phyloP scores from a whole-genome alignment of 2,329 filamentous ascomycete species.

The Rutstroemia sydowiana region DNA sequence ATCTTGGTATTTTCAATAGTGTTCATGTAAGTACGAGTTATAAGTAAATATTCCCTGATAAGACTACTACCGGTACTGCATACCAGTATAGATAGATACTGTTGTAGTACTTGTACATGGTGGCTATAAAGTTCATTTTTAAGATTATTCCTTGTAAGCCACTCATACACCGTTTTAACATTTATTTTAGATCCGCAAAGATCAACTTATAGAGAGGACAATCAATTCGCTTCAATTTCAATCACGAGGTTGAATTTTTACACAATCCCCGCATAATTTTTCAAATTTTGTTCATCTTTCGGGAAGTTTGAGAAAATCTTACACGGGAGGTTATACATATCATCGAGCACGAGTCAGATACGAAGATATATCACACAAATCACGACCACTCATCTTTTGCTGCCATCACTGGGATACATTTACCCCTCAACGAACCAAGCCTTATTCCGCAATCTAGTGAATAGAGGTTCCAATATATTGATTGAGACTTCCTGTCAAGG shows the following conservation, averaged over 20 bases:
- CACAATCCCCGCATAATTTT: conserved; percentile 2
- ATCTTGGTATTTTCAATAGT: no score
- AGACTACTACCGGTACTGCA: no score
- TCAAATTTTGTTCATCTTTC: neutral
- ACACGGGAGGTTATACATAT: neutral
- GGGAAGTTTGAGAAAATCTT: neutral
- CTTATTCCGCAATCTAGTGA: conserved; percentile 3
- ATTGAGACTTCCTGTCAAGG: neutral
- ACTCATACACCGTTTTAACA: neutral
- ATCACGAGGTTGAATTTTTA: conserved; percentile 7
- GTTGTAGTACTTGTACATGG: no score
- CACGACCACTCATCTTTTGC: neutral
- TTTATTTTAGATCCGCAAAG: conserved; percentile 3
- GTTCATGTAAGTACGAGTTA: no score
- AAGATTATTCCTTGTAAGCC: neutral
- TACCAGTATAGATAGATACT: no score
- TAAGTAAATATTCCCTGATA: no score
- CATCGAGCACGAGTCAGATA: conserved; percentile 18
- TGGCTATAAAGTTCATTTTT: no score
- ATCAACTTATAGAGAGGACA: neutral
- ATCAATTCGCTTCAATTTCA: conserved; percentile 1
- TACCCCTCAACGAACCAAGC: conserved; percentile 21
- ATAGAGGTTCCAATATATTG: neutral
- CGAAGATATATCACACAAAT: conserved; percentile 2
- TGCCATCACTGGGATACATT: conserved; percentile 4